These are phyloP conservation scores for Chlorella vulgaris DNA, from an alignment of 139 green algal genomes.

Conservation along the genomic window DNA sequence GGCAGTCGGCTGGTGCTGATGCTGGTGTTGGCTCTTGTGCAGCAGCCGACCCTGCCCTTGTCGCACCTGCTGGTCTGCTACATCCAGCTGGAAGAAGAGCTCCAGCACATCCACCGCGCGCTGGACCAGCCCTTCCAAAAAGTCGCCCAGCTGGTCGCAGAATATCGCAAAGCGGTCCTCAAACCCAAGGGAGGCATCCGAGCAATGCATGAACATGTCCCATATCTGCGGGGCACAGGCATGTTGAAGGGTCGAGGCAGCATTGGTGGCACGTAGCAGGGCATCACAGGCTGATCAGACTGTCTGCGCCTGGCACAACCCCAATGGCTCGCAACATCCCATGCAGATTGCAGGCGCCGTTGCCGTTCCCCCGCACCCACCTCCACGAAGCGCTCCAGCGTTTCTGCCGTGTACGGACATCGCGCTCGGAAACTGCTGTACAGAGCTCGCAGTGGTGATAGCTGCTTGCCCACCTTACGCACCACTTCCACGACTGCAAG, in stretches of 20 bases:
- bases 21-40: too few relatives aligned
- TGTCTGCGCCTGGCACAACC: too few relatives aligned
- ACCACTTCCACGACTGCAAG: slow-evolving; percentile 26
- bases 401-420: slow-evolving; percentile 21
- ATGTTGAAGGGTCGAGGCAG: too few relatives aligned
- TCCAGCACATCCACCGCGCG: slow-evolving; percentile 31
- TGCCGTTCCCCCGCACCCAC: too few relatives aligned
- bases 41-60: too few relatives aligned
- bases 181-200: slow-evolving; percentile 21
- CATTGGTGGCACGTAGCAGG: too few relatives aligned
- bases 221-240: slow-evolving; percentile 22
- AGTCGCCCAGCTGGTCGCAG: slow-evolving; percentile 44
- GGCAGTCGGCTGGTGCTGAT: too few relatives aligned
- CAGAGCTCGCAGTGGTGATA: background rate
- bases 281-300: too few relatives aligned
- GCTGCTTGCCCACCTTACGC: slow-evolving; percentile 32
- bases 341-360: too few relatives aligned
- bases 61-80: slow-evolving; percentile 16
- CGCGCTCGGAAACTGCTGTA: background rate
- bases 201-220: slow-evolving; percentile 23
- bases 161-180: slow-evolving; percentile 38
- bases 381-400: background rate
- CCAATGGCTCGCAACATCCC: too few relatives aligned
- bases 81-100: slow-evolving; percentile 27
- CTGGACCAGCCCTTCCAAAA: slow-evolving; percentile 36